Percentiles rank a stretch among this genome's conserved stretches.
phyloP scores from a whole-genome alignment of 2,329 filamentous ascomycete species.

The Berkeleyomyces rouxiae region DNA sequence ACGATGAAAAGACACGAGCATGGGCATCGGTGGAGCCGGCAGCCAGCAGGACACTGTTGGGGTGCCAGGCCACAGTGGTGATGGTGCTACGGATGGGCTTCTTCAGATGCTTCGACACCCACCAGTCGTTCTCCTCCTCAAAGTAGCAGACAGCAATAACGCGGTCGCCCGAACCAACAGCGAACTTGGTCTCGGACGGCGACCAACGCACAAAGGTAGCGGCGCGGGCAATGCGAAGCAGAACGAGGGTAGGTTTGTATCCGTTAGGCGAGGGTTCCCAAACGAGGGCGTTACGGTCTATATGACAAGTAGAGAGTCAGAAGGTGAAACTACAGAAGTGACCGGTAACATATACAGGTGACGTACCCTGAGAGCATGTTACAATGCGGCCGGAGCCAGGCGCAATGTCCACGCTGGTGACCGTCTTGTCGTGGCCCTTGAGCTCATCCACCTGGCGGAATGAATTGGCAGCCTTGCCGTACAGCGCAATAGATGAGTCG shows the following conservation, averaged over 20 bases:
- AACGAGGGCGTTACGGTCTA: slow-evolving; percentile 92
- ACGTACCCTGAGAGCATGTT: slow-evolving; percentile 78
- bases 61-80: slow-evolving; percentile 89
- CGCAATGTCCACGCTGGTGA: slow-evolving; percentile 92
- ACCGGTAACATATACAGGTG: slow-evolving; percentile 15
- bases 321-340: not conserved
- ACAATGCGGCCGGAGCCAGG: slow-evolving; percentile 83
- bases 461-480: slow-evolving; percentile 51
- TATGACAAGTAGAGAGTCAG: not conserved
- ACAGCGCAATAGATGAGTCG: slow-evolving; percentile 81
- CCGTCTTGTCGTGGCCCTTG: slow-evolving; percentile 90
- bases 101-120: slow-evolving; percentile 98
- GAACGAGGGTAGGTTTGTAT: slow-evolving; percentile 93
- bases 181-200: slow-evolving; percentile 91
- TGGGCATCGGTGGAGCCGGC: slow-evolving; percentile 96
- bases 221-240: slow-evolving; percentile 90
- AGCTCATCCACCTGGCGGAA: slow-evolving; percentile 84
- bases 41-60: slow-evolving; percentile 86
- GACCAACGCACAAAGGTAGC: slow-evolving; percentile 97
- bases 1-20: slow-evolving; percentile 83
- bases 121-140: slow-evolving; percentile 99
- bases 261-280: slow-evolving; percentile 88
- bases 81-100: slow-evolving; percentile 97
- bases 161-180: slow-evolving; percentile 86
- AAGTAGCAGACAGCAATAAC: slow-evolving; percentile 97